A percentile compares a stretch with the other conserved stretches of the same genome.
Evolutionary conservation across 805 yeast genomes (phyloP).

Genomic region (Citeromyces matritensis): DNA sequence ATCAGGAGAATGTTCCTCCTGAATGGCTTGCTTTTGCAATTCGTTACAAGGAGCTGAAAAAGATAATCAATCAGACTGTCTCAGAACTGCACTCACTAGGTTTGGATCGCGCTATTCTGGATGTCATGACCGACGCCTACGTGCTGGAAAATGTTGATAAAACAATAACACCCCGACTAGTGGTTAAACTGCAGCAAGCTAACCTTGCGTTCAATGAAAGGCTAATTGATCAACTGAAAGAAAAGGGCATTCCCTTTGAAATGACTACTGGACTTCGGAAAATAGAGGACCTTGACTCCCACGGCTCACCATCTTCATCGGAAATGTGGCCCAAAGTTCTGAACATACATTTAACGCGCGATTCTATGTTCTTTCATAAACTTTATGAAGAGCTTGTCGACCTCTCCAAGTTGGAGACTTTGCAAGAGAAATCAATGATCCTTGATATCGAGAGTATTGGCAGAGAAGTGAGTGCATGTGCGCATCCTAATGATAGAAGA

Average conservation of each 20-base stretch:
- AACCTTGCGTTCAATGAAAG: not conserved
- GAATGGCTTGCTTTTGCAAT: constrained; percentile 60
- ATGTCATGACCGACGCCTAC: constrained; percentile 12
- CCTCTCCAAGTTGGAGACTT: constrained; percentile 25
- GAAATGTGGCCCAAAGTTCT: too few relatives aligned
- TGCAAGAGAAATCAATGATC: constrained; percentile 26
- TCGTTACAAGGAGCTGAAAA: constrained; percentile 58
- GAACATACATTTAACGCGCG: constrained; percentile 34
- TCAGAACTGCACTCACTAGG: constrained; percentile 47
- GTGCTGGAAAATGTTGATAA: constrained; percentile 11
- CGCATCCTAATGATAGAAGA: constrained; percentile 24
- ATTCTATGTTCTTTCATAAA: constrained; percentile 43
- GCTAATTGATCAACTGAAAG: constrained; percentile 5
- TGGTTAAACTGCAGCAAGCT: constrained; percentile 3
- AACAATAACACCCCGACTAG: constrained; percentile 20
- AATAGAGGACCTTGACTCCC: not conserved
- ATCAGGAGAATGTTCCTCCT: constrained; percentile 44
- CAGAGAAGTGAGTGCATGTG: constrained; percentile 18
- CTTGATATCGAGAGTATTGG: constrained; percentile 26
- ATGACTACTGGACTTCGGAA: constrained; percentile 2
- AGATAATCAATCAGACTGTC: constrained; percentile 50
- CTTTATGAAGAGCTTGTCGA: constrained; percentile 35
- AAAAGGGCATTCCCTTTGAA: not conserved
- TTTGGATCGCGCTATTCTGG: constrained; percentile 20
- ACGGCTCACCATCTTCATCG: not conserved